phyloP scores from a whole-genome alignment of 768 basidiomycete species.

The Nevesoporus exiguus region DNA sequence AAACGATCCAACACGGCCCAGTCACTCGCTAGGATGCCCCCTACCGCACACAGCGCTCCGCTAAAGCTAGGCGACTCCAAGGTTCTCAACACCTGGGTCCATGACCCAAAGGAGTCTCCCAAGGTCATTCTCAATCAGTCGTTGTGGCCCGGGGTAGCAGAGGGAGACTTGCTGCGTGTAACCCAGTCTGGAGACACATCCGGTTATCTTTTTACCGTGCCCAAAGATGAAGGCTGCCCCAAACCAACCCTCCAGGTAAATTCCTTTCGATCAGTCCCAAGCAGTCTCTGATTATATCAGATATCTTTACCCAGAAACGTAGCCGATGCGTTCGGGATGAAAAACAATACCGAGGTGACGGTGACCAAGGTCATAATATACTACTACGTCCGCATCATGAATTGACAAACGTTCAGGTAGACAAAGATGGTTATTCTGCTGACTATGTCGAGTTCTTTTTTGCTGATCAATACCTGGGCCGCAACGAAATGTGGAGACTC shows the following conservation, averaged over 20 bases:
- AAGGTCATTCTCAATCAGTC: slow-evolving; percentile 67
- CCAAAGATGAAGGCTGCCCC: slow-evolving; percentile 55
- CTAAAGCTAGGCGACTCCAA: slow-evolving; percentile 62
- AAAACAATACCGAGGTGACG: slow-evolving; percentile 69
- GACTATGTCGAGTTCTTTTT: slow-evolving; percentile 89
- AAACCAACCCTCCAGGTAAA: slow-evolving; percentile 66
- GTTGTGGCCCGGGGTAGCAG: slow-evolving; percentile 74
- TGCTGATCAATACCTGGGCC: slow-evolving; percentile 91
- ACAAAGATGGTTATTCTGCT: slow-evolving; percentile 57
- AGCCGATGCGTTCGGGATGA: slow-evolving; percentile 66
- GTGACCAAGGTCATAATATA: slow-evolving; percentile 56
- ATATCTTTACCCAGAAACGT: slow-evolving; percentile 73
- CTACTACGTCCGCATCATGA: not conserved
- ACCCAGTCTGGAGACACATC: slow-evolving; percentile 39
- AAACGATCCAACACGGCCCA: slow-evolving; percentile 75
- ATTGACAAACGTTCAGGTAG: slow-evolving; percentile 47
- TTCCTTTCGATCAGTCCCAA: not conserved
- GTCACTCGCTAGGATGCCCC: slow-evolving; percentile 52
- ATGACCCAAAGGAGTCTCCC: slow-evolving; percentile 59
- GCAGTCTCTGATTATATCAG: slow-evolving; percentile 33
- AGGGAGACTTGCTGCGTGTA: slow-evolving; percentile 71
- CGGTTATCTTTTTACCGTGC: slow-evolving; percentile 63
- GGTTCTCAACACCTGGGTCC: slow-evolving; percentile 69
- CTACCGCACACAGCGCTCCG: slow-evolving; percentile 30
- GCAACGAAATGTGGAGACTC: slow-evolving; percentile 96